Percentiles rank a stretch among this genome's conserved stretches.
phyloP scores from a whole-genome alignment of 1,139 yeast genomes.

The Suhomyces terraborum region DNA sequence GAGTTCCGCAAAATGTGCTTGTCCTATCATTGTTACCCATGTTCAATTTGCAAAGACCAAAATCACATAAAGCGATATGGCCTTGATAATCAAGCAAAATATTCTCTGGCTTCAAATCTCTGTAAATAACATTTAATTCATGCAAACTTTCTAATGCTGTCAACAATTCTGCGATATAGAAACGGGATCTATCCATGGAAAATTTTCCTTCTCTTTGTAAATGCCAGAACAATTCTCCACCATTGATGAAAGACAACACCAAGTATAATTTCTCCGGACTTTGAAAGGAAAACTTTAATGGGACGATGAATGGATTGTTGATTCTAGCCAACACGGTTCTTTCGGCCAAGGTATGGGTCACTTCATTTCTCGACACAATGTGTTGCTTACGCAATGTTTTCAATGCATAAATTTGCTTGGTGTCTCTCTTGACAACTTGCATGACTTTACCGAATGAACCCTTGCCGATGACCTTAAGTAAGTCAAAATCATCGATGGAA shows the following conservation, averaged over 20 bases:
- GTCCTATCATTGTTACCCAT: conserved; percentile 90
- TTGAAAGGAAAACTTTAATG: conserved; percentile 92
- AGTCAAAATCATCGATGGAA: conserved; percentile 86
- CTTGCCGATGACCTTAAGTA: conserved; percentile 92
- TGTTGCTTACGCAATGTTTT: conserved; percentile 93
- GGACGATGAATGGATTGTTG: conserved; percentile 97
- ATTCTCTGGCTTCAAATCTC: conserved; percentile 95
- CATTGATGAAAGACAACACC: conserved; percentile 90
- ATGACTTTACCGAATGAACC: conserved; percentile 98
- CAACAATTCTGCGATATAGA: conserved; percentile 89
- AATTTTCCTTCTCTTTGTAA: conserved; percentile 89
- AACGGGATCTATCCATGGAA: conserved; percentile 84
- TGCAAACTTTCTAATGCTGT: conserved; percentile 92
- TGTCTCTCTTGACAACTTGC: conserved; percentile 96
- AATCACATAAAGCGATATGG: conserved; percentile 95
- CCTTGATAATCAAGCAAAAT: conserved; percentile 93
- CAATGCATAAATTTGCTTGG: conserved; percentile 89
- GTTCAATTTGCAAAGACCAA: conserved; percentile 91
- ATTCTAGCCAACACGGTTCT: conserved; percentile 92
- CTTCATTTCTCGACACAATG: conserved; percentile 91
- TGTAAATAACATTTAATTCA: conserved; percentile 85
- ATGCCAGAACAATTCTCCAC: conserved; percentile 96
- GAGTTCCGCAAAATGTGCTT: conserved; percentile 94
- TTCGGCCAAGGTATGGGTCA: conserved; percentile 94
- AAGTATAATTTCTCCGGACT: conserved; percentile 90